Evolutionary conservation across 2,329 filamentous ascomycete species (phyloP), one percentile per base, ranked within the genome.

Genomic region (Parasarocladium wereldwijsianum): DNA sequence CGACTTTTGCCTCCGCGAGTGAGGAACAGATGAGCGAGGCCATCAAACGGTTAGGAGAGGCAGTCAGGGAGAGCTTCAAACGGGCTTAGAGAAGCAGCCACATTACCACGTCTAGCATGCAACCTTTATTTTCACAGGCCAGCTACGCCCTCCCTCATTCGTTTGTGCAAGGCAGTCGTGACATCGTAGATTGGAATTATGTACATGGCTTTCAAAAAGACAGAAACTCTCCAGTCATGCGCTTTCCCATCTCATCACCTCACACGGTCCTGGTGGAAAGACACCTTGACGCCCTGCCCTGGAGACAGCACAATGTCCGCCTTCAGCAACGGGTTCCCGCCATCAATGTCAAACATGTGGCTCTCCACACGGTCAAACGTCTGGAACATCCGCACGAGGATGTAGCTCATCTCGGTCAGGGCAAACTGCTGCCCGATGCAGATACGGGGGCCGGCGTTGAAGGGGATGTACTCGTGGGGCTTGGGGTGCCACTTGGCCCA

Each of bases 1-100:
- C 82, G 4, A 98, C 87, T 0, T 98, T 80, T 58, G 86, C 87
- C 1, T 76, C 85, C 21, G 85, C 85, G 3, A 74, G 70, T 9
- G 63, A 67, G 10, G 68, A 75, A 32, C 70, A 74, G 40, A 85
- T 87, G 63, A 62, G 61, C 3, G 68, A 75, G 44, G 81, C 80
- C 2, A 83, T 85, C 34, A 61, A 64, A 37, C 62, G 87, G 35
- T 77, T 98, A 41, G 84, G 83, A 0, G 64, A 67, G 33, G 81
- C 84, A 6, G 60, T 96, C 23, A 66, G 70, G 39, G 65, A 62
- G 38, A 68, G 60, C 34, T 73, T 65, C 39, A 50, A 51, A 15
- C 44, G 52, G 33, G n/a, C n/a, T n/a, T n/a, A n/a, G n/a, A n/a
- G n/a, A n/a, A n/a, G n/a, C n/a, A n/a, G n/a, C n/a, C n/a, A n/a